These are phyloP conservation scores for Lactarius indigo DNA, from an alignment of 768 basidiomycete species.

Conservation along the genomic window DNA sequence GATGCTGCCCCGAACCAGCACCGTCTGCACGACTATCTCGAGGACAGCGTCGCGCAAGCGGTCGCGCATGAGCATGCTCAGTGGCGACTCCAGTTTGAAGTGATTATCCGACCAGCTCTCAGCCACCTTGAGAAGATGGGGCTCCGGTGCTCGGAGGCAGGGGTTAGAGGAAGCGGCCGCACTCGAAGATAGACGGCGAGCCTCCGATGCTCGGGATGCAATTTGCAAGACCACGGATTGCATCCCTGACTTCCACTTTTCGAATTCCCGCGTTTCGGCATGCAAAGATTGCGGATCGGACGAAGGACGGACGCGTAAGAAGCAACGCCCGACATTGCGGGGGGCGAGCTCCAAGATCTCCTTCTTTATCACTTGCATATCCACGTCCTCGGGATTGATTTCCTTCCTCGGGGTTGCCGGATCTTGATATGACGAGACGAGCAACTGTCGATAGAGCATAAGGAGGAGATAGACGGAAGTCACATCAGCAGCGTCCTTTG, in stretches of 20 bases:
- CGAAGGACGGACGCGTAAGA: slow-evolving; percentile 32
- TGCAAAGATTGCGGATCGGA: slow-evolving; percentile 22
- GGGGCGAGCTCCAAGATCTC: slow-evolving; percentile 73
- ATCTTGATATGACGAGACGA: slow-evolving; percentile 43
- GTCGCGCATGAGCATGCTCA: slow-evolving; percentile 57
- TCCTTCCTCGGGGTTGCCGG: slow-evolving; percentile 31
- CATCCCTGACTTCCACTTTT: slow-evolving; percentile 42
- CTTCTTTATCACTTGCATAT: slow-evolving; percentile 59
- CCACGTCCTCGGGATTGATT: slow-evolving; percentile 46
- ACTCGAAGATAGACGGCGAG: slow-evolving; percentile 26
- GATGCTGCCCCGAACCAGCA: slow-evolving; percentile 42
- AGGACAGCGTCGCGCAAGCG: slow-evolving; percentile 64
- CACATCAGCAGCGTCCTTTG: slow-evolving; percentile 70
- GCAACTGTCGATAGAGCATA: slow-evolving; percentile 74
- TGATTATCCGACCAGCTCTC: slow-evolving; percentile 70
- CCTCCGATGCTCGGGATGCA: slow-evolving; percentile 60
- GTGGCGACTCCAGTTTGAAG: slow-evolving; percentile 55
- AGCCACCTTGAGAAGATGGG: slow-evolving; percentile 56
- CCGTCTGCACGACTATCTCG: slow-evolving; percentile 49
- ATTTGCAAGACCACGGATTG: slow-evolving; percentile 61
- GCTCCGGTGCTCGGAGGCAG: slow-evolving; percentile 25
- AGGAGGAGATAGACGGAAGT: slow-evolving; percentile 77
- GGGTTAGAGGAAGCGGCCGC: background rate
- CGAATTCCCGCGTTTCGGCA: slow-evolving; percentile 39
- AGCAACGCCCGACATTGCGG: slow-evolving; percentile 57